Percentiles rank a stretch among this genome's conserved stretches.
Evolutionary conservation across 257 asterid genomes (phyloP).

Genomic region (Nicotiana sylvestris): DNA sequence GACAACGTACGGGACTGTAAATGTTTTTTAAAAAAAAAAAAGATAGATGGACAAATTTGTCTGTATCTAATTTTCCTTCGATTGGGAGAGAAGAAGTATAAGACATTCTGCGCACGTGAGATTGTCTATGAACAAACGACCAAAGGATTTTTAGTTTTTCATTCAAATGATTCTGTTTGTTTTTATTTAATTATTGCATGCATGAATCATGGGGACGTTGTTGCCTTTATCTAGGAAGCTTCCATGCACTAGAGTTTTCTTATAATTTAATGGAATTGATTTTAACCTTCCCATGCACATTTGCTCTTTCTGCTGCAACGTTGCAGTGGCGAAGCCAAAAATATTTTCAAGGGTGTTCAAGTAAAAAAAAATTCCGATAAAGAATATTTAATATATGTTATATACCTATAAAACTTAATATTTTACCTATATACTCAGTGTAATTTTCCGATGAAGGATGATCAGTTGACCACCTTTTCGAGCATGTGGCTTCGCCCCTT

Average conservation of each 20-base stretch:
- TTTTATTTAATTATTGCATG: neutral
- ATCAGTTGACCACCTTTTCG: no score
- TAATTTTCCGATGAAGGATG: no score
- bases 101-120: slow-evolving; percentile 16
- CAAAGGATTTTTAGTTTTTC: slow-evolving; percentile 1
- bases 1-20: neutral
- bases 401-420: no score
- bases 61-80: neutral
- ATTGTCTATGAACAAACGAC: slow-evolving; percentile 19
- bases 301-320: neutral
- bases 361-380: no score
- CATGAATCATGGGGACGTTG: neutral
- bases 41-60: neutral
- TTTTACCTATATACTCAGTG: no score
- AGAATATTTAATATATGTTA: no score
- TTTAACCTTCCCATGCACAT: neutral
- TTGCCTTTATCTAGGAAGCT: neutral
- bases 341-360: no score
- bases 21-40: neutral
- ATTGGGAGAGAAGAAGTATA: neutral
- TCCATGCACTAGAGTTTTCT: neutral
- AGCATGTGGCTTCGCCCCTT: no score
- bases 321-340: no score
- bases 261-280: neutral
- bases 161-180: neutral